Conservation (phyloP, 805 yeast genomes). For the Pichia gijzeniarum region DNA sequence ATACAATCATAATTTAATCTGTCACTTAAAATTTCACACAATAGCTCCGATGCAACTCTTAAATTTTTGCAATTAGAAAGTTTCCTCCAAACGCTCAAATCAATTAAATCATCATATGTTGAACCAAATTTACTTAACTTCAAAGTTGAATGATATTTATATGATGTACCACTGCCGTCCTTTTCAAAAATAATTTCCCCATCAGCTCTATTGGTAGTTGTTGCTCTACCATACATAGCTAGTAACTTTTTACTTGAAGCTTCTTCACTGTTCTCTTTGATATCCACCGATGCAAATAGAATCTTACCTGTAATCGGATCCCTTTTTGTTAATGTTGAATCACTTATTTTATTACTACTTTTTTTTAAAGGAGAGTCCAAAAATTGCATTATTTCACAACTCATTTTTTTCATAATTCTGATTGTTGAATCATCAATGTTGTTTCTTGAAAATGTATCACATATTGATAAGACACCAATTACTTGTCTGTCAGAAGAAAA, state of each 20-base stretch:
- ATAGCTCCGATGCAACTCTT: conserved; percentile 36
- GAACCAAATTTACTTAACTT: conserved; percentile 33
- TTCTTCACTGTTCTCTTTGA: background rate
- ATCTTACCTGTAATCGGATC: no score
- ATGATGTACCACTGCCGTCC: conserved; percentile 62
- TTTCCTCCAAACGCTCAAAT: conserved; percentile 32
- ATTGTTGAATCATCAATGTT: conserved; percentile 33
- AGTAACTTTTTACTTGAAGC: conserved; percentile 15
- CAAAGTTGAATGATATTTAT: conserved; percentile 42
- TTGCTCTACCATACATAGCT: conserved; percentile 52
- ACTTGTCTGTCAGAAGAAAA: conserved; percentile 33
- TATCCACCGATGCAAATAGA: conserved; percentile 2
- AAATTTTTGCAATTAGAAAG: conserved; percentile 34
- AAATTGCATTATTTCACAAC: conserved; percentile 37
- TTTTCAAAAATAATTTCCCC: conserved; percentile 45
- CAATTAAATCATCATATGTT: conserved; percentile 25
- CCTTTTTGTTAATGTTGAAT: background rate
- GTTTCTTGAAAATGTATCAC: conserved; percentile 40
- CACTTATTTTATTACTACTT: background rate
- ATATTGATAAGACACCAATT: conserved; percentile 55
- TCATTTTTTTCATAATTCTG: conserved; percentile 31
- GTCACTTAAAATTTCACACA: conserved; percentile 34
- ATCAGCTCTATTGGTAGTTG: conserved; percentile 31
- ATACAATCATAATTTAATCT: conserved; percentile 37
- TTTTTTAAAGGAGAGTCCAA: conserved; percentile 24